Conservation (phyloP, 2,329 filamentous ascomycete species). For the Thelonectria discophora region DNA sequence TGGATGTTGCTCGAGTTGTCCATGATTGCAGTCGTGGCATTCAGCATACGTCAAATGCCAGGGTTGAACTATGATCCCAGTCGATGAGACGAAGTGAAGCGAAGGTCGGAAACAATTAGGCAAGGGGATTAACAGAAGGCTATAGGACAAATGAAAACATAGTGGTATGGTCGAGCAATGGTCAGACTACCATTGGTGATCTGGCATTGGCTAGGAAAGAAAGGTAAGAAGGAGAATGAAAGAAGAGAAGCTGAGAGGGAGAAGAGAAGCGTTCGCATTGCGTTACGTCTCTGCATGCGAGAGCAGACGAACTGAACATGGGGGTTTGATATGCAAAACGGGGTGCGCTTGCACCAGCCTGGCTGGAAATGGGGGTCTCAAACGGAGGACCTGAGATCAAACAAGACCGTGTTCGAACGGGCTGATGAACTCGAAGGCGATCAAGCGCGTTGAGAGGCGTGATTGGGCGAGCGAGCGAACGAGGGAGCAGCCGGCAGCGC, state of each 20-base stretch:
- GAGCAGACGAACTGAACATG: constrained; percentile 17
- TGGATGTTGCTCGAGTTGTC: constrained; percentile 54
- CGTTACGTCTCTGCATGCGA: constrained; percentile 16
- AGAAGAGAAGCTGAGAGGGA: constrained; percentile 19
- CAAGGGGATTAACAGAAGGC: constrained; percentile 35
- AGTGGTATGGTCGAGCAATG: constrained; percentile 27
- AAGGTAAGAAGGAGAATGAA: constrained; percentile 28
- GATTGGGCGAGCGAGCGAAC: constrained; percentile 34
- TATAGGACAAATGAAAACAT: constrained; percentile 22
- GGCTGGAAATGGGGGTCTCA: constrained; percentile 31
- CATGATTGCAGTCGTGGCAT: constrained; percentile 49
- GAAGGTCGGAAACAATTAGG: constrained; percentile 43
- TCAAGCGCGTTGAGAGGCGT: constrained; percentile 25
- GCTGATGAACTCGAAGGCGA: constrained; percentile 28
- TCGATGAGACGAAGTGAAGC: constrained; percentile 43
- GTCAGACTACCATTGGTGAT: constrained; percentile 25
- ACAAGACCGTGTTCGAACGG: constrained; percentile 41
- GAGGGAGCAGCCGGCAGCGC: constrained; percentile 30
- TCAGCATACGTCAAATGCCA: constrained; percentile 1
- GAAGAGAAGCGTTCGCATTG: not conserved
- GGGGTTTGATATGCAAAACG: not conserved
- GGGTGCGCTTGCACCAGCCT: constrained; percentile 24
- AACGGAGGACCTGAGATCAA: constrained; percentile 37
- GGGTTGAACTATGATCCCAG: constrained; percentile 21
- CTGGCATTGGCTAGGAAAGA: constrained; percentile 15